Conservation (phyloP, 179 eudicot species). For the Drosera spatulata region DNA sequence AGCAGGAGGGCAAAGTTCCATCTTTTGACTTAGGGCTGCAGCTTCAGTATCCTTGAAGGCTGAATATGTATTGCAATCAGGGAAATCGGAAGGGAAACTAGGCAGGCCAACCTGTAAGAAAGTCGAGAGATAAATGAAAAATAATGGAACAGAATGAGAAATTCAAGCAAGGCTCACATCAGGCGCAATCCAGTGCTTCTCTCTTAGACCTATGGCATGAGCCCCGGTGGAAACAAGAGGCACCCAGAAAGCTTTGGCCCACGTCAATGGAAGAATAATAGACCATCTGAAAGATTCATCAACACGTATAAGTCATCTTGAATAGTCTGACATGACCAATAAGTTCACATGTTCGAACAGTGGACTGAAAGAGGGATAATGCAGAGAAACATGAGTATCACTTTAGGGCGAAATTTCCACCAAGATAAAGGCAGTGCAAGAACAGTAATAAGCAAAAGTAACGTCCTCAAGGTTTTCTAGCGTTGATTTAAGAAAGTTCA, state of each 20-base stretch:
- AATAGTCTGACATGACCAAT: neutral
- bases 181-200: conserved; percentile 80
- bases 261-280: conserved; percentile 69
- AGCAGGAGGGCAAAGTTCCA: conserved; percentile 34
- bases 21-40: conserved; percentile 22
- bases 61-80: conserved; percentile 63
- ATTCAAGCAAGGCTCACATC: conserved; percentile 36
- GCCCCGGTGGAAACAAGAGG: conserved; percentile 65
- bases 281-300: conserved; percentile 52
- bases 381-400: too few species aligned
- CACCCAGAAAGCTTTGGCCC: conserved; percentile 85
- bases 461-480: neutral
- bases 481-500: neutral
- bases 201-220: conserved; percentile 74
- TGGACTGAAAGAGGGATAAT: neutral
- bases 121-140: neutral
- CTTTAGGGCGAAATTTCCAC: neutral
- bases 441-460: neutral
- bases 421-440: neutral
- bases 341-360: neutral
- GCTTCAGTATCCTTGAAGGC: conserved; percentile 41
- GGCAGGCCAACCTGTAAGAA: conserved; percentile 64
- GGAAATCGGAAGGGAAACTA: conserved; percentile 75
- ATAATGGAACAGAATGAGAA: conserved; percentile 1
- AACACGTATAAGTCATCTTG: neutral